Base-by-base conservation (phyloP, 2,329 filamentous ascomycete genomes). In the Aspergillus neoniger region DNA sequence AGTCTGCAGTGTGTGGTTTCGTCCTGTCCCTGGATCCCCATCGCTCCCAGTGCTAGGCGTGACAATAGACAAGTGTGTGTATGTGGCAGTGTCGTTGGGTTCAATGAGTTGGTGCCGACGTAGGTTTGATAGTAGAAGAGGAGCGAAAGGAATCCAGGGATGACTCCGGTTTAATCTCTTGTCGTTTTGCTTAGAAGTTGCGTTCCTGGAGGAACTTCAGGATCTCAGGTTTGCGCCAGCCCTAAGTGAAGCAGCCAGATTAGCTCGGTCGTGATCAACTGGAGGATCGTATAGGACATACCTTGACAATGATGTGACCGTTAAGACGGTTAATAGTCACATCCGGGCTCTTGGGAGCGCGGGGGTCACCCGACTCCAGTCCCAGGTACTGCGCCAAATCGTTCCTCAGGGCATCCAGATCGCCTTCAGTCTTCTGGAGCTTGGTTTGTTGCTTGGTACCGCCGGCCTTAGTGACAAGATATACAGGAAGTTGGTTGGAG, bases 361-460 rank as follows among this genome's bases (percentile, higher is more conserved):
- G 67, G 44, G 64, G 69, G 19, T 79, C 84, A 79, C 53, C 81
- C 72, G 69, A 63, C 23, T 83, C 76, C 44, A 94, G 70, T 1
- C 81, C 77, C 62, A 96, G 75, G 10, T 81, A 83, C 19, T 77
- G 71, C 39, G 81, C 78, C 59, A 98, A 73, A 67, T 92, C 89
- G 38, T 83, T 76, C 63, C 85, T 82, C 65, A 98, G 74, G 3
- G 80, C 83, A 32, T 80, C 76, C 53, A 87, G 71, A 73, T 96
- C 85, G 15, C 95, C 95, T 59, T 91, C 87, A 53, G 94, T 84
- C 77, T 91, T 92, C 74, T 92, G 90, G 58, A 99, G 79, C 59
- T 86, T 77, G 5, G 94, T 96, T 69, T 90, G 78, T 69, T 87
- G 86, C 72, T 88, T 82, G 65, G 91, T 95, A 14, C 91, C 91